phyloP scores from a whole-genome alignment of 495 filamentous ascomycete species.

The Echria macrotheca region DNA sequence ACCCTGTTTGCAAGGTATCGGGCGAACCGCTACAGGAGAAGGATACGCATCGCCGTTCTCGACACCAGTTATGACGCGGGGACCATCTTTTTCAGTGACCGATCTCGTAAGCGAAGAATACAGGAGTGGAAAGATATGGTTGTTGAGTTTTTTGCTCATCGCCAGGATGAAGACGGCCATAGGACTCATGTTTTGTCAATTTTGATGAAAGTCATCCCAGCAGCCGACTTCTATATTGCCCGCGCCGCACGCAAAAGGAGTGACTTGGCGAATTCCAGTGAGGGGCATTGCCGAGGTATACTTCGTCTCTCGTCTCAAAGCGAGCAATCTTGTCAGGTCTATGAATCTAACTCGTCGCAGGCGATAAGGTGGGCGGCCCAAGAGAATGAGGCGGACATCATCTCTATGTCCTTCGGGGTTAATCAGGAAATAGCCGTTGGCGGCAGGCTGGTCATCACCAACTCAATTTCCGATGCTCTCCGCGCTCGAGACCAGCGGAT shows the following conservation, averaged over 20 bases:
- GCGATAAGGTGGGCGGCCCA: slow-evolving; percentile 2
- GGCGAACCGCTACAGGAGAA: not conserved
- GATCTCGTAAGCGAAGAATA: not conserved
- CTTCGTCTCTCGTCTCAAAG: not conserved
- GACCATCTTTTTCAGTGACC: not conserved
- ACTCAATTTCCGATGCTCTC: not conserved
- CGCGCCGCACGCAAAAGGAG: not conserved
- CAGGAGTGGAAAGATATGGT: not conserved
- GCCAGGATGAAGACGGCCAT: slow-evolving; percentile 4
- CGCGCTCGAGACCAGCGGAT: not conserved
- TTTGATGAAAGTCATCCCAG: slow-evolving; percentile 3
- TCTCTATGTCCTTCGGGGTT: slow-evolving; percentile 8
- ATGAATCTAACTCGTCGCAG: no score
- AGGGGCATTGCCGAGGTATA: slow-evolving; percentile 1
- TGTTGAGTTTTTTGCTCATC: not conserved
- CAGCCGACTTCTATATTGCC: not conserved
- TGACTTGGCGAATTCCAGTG: not conserved
- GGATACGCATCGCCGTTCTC: slow-evolving; percentile 1
- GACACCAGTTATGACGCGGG: slow-evolving; percentile 2
- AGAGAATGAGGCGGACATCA: slow-evolving; percentile 1
- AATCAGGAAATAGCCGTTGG: not conserved
- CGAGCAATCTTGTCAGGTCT: no score
- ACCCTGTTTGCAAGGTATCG: not conserved
- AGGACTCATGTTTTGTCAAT: slow-evolving; percentile 5
- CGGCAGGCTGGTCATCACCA: slow-evolving; percentile 1